These are phyloP conservation scores for Penicillium sp. DNA, from an alignment of 2,329 filamentous ascomycete species.

Conservation along the genomic window DNA sequence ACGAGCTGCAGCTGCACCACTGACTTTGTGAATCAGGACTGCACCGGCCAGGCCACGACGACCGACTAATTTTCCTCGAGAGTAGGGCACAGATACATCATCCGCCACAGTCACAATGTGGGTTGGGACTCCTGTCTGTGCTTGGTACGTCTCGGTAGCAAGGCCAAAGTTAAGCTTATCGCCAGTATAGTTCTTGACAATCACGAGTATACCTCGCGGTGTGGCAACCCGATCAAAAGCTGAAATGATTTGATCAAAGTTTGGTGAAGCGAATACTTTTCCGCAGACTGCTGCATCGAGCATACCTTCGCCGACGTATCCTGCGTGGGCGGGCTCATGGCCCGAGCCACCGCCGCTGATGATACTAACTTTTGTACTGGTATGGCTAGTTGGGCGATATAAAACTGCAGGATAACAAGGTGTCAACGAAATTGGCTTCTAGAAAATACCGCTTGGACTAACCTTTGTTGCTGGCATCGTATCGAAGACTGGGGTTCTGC, in stretches of 20 bases:
- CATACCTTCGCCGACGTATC: slow-evolving; percentile 14
- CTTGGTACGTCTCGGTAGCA: slow-evolving; percentile 11
- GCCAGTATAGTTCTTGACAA: slow-evolving; percentile 17
- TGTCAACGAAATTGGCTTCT: background rate
- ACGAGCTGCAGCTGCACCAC: slow-evolving; percentile 2
- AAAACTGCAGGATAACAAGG: background rate
- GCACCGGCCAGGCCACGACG: slow-evolving; percentile 7
- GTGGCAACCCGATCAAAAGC: slow-evolving; percentile 10
- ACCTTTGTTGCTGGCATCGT: slow-evolving; percentile 7
- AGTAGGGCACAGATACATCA: slow-evolving; percentile 10
- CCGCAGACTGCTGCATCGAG: slow-evolving; percentile 14
- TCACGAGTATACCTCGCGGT: slow-evolving; percentile 7
- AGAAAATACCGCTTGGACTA: background rate
- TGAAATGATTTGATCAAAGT: slow-evolving; percentile 10
- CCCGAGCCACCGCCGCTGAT: slow-evolving; percentile 16
- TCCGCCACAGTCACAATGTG: slow-evolving; percentile 10
- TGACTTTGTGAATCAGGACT: slow-evolving; percentile 6
- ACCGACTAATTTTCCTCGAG: slow-evolving; percentile 7
- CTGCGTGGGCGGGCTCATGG: slow-evolving; percentile 13
- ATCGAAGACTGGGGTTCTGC: slow-evolving; percentile 7
- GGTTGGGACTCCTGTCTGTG: slow-evolving; percentile 3
- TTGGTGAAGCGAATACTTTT: slow-evolving; percentile 13
- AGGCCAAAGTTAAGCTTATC: slow-evolving; percentile 16
- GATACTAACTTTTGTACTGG: slow-evolving; percentile 10
- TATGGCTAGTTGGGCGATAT: background rate